Percentiles rank a stretch among this genome's conserved stretches.
These are phyloP conservation scores for Verticillium albo-atrum DNA, from an alignment of 2,329 filamentous ascomycete genomes.

Conservation along the genomic window DNA sequence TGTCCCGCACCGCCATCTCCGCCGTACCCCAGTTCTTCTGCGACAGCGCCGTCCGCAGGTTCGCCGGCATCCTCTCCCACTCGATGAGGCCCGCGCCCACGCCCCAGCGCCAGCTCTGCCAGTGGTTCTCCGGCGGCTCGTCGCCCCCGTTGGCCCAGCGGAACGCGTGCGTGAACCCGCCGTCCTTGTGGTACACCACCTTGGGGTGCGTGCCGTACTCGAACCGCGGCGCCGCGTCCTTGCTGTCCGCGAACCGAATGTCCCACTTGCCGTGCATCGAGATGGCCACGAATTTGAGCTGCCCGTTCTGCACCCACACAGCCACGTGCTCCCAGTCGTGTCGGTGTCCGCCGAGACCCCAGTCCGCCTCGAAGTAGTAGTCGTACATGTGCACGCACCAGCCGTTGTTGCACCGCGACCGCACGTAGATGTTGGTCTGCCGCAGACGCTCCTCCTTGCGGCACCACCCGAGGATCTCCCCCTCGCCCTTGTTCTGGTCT, in stretches of 20 bases:
- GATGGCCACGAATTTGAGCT: conserved; percentile 16
- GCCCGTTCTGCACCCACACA: conserved; percentile 20
- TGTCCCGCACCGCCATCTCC: background rate
- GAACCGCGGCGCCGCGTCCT: conserved; percentile 16
- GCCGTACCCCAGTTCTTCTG: background rate
- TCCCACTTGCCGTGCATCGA: conserved; percentile 24
- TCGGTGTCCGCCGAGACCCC: conserved; percentile 14
- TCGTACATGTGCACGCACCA: conserved; percentile 40
- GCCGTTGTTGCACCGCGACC: conserved; percentile 36
- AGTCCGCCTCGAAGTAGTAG: conserved; percentile 44
- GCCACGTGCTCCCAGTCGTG: conserved; percentile 27
- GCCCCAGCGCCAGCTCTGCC: background rate
- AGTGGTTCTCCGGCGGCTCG: conserved; percentile 22
- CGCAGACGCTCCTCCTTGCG: conserved; percentile 26
- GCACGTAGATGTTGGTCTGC: conserved; percentile 37
- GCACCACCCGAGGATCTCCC: conserved; percentile 18
- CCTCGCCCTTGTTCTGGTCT: background rate
- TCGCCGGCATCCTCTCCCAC: background rate
- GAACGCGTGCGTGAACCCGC: conserved; percentile 20
- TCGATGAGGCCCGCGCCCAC: background rate
- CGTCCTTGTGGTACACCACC: conserved; percentile 25
- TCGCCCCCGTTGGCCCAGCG: conserved; percentile 21
- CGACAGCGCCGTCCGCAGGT: background rate
- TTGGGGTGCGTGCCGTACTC: conserved; percentile 23
- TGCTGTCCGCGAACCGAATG: conserved; percentile 12